Evolutionary conservation across 2,329 filamentous ascomycete genomes (phyloP), one percentile per base, ranked within the genome.

Genomic region (Cladophialophora chaetospira): DNA sequence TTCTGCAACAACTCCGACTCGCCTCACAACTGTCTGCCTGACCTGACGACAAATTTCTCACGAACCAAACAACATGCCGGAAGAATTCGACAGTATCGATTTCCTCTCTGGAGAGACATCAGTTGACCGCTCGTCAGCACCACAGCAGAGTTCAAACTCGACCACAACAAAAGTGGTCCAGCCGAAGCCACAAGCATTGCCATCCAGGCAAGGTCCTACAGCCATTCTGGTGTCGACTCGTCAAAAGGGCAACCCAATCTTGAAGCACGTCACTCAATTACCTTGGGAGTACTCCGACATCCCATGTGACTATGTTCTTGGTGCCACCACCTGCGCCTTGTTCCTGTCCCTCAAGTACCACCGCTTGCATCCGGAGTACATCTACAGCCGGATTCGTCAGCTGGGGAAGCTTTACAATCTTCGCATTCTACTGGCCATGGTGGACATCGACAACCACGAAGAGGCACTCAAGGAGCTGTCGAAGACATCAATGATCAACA

Each of bases 201-300:
- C 89, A 0, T 82, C 84, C 58, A 79, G 83, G 63, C 71, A 80
- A 49, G 79, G 84, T 1, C 87, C 88, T 3, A 91, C 89, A 13
- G 85, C 88, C 4, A 96, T 97, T 63, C 81, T 96, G 17, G 92
- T 97, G 26, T 97, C 92, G 31, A 88, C 90, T 13, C 86, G 92
- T 36, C 92, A 99, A 72, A 95, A 96, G 73, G 94, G 93, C 60
- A 99, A 99, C 67, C 94, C 94, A 0, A 88, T 97, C 47, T 77
- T 99, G 26, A 88, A 89, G 52, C 85, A 87, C 72, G 83, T 99
- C 66, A 87, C 88, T 58, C 86, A 88, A 1, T 80, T 95, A 57
- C 84, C 91, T 0, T 99, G 94, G 94, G 94, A 99, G 73, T 97
- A 96, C 73, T 92, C 90, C 60, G 93, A 97, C 68, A 96, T 96